Conservation (phyloP, 2,329 filamentous ascomycete species). For the Fragosphaeria purpurea region DNA sequence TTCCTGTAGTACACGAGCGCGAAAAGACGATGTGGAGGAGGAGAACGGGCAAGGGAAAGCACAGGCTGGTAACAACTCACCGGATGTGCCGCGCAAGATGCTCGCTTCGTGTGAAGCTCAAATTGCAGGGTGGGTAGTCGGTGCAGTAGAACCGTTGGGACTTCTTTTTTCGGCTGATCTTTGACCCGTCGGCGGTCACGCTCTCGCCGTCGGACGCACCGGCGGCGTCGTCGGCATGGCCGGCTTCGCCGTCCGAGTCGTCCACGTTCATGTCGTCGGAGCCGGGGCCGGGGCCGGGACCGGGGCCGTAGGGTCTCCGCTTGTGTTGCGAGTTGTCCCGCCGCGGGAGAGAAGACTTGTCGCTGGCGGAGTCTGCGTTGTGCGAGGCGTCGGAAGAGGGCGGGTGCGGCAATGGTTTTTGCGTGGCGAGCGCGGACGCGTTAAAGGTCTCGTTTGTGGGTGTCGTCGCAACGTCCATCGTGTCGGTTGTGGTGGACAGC, state of each 20-base stretch:
- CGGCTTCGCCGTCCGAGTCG: constrained; percentile 57
- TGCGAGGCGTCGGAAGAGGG: constrained; percentile 33
- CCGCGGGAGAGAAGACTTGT: constrained; percentile 27
- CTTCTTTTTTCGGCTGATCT: constrained; percentile 88
- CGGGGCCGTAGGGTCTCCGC: no score
- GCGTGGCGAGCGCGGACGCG: constrained; percentile 29
- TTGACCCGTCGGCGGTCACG: constrained; percentile 52
- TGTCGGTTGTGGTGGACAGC: constrained; percentile 30
- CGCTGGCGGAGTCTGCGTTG: constrained; percentile 32
- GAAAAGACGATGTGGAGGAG: neutral
- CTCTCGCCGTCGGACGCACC: constrained; percentile 55
- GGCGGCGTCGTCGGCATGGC: constrained; percentile 36
- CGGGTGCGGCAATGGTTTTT: constrained; percentile 44
- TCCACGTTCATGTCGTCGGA: constrained; percentile 69
- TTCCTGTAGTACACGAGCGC: no score
- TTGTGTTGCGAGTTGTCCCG: constrained; percentile 51
- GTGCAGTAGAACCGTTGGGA: constrained; percentile 94
- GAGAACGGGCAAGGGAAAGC: no score
- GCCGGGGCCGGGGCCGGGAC: no score
- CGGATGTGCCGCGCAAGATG: constrained; percentile 91
- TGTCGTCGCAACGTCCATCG: constrained; percentile 32
- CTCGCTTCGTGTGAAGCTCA: constrained; percentile 94
- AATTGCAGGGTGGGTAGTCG: constrained; percentile 82
- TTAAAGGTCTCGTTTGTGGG: constrained; percentile 52
- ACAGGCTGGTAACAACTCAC: no score